These are phyloP conservation scores for Polytolypa hystricis DNA, from an alignment of 2,329 filamentous ascomycete genomes.

Conservation along the genomic window DNA sequence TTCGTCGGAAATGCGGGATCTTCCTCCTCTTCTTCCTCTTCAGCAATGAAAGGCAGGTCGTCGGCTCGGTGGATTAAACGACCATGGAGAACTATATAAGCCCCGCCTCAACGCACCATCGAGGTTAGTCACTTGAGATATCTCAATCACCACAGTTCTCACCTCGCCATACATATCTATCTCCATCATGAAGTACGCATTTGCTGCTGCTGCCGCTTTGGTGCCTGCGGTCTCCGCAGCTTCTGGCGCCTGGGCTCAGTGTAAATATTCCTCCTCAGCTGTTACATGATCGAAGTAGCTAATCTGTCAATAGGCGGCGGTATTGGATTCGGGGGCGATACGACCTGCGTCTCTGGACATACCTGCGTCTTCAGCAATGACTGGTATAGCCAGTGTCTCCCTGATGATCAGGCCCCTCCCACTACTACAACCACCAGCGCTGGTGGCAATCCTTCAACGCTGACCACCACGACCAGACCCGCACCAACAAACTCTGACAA, in stretches of 20 bases:
- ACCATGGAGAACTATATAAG: too few relatives aligned
- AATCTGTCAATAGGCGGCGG: background rate
- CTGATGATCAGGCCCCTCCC: too few relatives aligned
- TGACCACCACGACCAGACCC: background rate
- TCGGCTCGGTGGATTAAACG: too few relatives aligned
- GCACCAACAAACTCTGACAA: constrained; percentile 34
- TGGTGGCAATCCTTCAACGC: background rate
- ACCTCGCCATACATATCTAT: too few relatives aligned
- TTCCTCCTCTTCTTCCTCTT: too few relatives aligned
- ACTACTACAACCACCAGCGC: too few relatives aligned
- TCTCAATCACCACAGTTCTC: too few relatives aligned
- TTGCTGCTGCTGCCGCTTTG: background rate
- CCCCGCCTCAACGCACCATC: too few relatives aligned
- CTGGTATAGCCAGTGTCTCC: background rate
- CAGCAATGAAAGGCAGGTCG: too few relatives aligned
- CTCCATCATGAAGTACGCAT: background rate
- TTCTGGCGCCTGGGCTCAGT: background rate
- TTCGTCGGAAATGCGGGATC: too few relatives aligned
- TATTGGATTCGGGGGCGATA: background rate
- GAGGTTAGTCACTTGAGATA: too few relatives aligned
- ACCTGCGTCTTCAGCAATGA: background rate
- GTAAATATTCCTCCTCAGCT: background rate
- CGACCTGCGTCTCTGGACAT: background rate
- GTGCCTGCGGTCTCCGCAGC: background rate
- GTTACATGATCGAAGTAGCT: background rate